Conservation (phyloP, 371 early-diverging fungal genomes). For the Entomophthora muscae region DNA sequence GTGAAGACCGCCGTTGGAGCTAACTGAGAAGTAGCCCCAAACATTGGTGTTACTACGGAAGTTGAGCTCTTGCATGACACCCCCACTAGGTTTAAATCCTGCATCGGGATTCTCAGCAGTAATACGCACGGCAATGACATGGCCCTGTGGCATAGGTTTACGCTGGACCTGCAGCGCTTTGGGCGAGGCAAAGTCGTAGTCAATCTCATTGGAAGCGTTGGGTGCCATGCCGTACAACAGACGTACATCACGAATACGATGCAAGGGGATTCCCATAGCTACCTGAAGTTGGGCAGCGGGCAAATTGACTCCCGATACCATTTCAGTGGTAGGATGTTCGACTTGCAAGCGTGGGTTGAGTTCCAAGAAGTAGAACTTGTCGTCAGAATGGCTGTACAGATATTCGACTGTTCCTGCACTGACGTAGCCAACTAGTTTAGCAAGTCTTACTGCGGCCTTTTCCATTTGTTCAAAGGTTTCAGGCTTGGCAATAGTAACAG, state of each 20-base stretch:
- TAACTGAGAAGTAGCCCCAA: constrained; percentile 97
- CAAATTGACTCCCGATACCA: no score
- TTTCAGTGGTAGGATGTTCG: no score
- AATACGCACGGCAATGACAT: no score
- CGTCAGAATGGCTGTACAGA: constrained; percentile 75
- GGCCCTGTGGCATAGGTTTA: no score
- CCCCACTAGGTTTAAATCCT: constrained; percentile 91
- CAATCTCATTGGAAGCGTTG: constrained; percentile 68
- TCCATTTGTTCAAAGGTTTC: no score
- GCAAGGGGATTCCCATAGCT: constrained; percentile 79
- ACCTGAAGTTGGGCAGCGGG: no score
- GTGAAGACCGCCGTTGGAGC: no score
- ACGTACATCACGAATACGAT: constrained; percentile 81
- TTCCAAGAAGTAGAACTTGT: constrained; percentile 92
- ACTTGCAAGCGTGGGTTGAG: constrained; percentile 97
- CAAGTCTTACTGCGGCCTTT: no score
- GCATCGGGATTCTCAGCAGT: no score
- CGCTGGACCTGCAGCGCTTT: constrained; percentile 62
- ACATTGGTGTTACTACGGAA: no score
- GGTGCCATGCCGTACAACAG: no score
- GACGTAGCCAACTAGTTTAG: constrained; percentile 72
- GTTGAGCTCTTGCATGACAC: constrained; percentile 88
- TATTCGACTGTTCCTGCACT: no score
- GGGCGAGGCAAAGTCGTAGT: constrained; percentile 74
- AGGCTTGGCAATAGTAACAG: constrained; percentile 23